These are phyloP conservation scores for Karstenula rhodostoma DNA, from an alignment of 2,329 filamentous ascomycete species.

Conservation along the genomic window DNA sequence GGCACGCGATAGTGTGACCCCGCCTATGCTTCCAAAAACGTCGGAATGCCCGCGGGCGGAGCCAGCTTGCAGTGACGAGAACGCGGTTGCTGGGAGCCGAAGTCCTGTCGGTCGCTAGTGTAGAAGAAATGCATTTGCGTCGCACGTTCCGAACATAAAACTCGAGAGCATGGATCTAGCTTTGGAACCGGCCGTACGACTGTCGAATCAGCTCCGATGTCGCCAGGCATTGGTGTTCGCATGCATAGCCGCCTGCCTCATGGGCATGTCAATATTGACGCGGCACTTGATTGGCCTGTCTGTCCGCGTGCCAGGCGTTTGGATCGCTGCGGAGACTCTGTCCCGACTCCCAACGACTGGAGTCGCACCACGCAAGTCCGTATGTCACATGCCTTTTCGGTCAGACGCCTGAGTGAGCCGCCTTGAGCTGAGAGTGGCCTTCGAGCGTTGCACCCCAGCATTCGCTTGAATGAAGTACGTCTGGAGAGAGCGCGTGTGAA, in stretches of 20 bases:
- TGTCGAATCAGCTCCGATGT: slow-evolving; percentile 18
- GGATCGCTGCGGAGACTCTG: slow-evolving; percentile 23
- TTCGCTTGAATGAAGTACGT: slow-evolving; percentile 11
- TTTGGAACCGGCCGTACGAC: slow-evolving; percentile 23
- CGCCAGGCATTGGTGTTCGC: slow-evolving; percentile 21
- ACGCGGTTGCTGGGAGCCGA: background rate
- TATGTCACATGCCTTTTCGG: slow-evolving; percentile 31
- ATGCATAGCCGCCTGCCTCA: slow-evolving; percentile 24
- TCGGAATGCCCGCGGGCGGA: slow-evolving; percentile 1
- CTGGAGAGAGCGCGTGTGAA: slow-evolving; percentile 18
- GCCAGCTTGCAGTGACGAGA: background rate
- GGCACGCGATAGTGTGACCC: background rate
- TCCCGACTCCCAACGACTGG: slow-evolving; percentile 32
- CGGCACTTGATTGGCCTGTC: slow-evolving; percentile 32
- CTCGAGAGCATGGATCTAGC: background rate
- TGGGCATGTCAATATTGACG: slow-evolving; percentile 24
- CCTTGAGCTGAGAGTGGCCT: slow-evolving; percentile 8
- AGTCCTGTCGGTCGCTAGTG: background rate
- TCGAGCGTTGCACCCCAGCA: slow-evolving; percentile 22
- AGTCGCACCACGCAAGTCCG: slow-evolving; percentile 17
- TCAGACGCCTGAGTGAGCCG: slow-evolving; percentile 7
- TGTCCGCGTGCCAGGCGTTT: slow-evolving; percentile 28
- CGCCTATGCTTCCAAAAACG: background rate
- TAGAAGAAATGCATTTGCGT: background rate
- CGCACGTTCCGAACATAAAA: slow-evolving; percentile 5